Evolutionary conservation across 164 flowering plant species (phyloP), one percentile per base, ranked within the genome.

Genomic region (Vitis amurensis): DNA sequence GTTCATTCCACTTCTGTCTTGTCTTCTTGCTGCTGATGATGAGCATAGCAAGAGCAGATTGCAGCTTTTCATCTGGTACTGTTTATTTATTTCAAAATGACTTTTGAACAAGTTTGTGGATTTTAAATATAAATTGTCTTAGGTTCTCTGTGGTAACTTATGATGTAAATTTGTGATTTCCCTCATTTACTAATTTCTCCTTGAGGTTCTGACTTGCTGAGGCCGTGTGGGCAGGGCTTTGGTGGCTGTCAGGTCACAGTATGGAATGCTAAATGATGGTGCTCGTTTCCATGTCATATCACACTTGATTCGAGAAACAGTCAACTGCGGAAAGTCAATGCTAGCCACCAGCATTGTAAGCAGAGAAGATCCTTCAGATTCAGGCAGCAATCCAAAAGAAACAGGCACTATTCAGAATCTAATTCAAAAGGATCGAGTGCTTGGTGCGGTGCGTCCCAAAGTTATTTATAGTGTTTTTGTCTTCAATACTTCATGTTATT

Each of bases 11-110:
- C 86, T 93, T 74, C 77, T 96, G 72, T 97, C 99, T 55, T 88
- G 77, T 77, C 80, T 93, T 73, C 80, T 96, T 69, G 77, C 86
- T 51, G 81, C 88, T 73, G 99, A 96, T 72, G 98, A 96, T 79
- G 99, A 96, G 79, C 94, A 83, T 78, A 83, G 89, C 92, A 93
- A 88, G 82, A 87, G 86, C 80, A 82, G 91, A 76, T 71, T 96
- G 76, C 99, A 93, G 85, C 87, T 91, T 61, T 87, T 96, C 67
- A 84, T 96, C 65, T 87, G 99, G 99, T 96, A 91, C 15, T 73
- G 44, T 51, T 69, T 68, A 19, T 9, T 61, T n/a, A n/a, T 11
- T 65, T 50, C 12, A 6, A 30, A 50, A 49, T 55, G 44, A 31
- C 23, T 11, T 50, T 61, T 51, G 59, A 29, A n/a, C 23, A 64